These are phyloP conservation scores for Beauveria asiatica DNA, from an alignment of 2,329 filamentous ascomycete species.

Conservation along the genomic window DNA sequence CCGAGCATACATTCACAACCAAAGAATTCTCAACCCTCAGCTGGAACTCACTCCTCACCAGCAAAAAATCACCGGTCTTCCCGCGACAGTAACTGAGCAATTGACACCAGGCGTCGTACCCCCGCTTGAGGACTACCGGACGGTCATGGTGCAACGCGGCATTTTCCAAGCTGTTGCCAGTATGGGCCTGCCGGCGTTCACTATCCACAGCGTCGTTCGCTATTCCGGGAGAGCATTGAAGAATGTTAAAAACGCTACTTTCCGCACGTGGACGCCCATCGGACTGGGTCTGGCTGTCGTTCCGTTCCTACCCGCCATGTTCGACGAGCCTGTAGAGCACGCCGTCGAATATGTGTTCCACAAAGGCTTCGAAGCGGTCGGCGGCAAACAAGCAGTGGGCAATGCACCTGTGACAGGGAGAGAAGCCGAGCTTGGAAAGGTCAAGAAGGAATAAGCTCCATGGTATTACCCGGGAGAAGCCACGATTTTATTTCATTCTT, in stretches of 20 bases:
- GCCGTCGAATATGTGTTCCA: conserved; percentile 89
- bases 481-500: background rate
- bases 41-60: conserved; percentile 43
- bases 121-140: conserved; percentile 79
- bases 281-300: conserved; percentile 72
- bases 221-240: conserved; percentile 87
- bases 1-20: conserved; percentile 86
- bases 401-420: conserved; percentile 44
- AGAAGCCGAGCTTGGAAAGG: conserved; percentile 33
- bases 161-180: conserved; percentile 85
- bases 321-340: conserved; percentile 87
- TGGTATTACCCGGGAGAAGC: background rate
- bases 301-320: conserved; percentile 74
- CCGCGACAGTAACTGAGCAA: conserved; percentile 22
- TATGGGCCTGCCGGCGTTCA: conserved; percentile 91
- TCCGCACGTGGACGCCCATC: conserved; percentile 85
- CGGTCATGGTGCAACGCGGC: conserved; percentile 83
- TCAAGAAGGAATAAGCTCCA: conserved; percentile 32
- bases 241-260: conserved; percentile 61
- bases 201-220: conserved; percentile 84
- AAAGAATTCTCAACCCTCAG: conserved; percentile 62
- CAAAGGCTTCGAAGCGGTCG: conserved; percentile 65
- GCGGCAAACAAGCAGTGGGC: conserved; percentile 51
- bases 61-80: conserved; percentile 40
- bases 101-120: conserved; percentile 39